Evolutionary conservation across 305 asterid species (phyloP), one percentile per base, ranked within the genome.

Genomic region (Fraxinus paxiana): DNA sequence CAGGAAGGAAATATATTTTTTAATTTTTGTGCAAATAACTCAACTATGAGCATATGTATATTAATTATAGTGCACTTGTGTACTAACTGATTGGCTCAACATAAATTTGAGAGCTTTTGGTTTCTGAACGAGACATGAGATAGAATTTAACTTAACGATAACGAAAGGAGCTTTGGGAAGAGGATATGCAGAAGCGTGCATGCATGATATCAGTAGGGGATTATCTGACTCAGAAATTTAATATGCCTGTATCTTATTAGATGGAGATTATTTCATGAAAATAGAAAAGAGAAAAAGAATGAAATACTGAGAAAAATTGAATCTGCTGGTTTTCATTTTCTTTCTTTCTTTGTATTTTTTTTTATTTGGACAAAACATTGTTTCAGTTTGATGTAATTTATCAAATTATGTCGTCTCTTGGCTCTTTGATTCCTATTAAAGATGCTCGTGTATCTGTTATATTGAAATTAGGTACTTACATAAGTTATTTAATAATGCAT

Each of bases 401-500:
- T 28, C 20, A 54, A 48, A 31, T 61, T n/a, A 22, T 54, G 77
- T 30, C 61, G 8, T 56, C 38, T 67, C n/a, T 56, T 34, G 30
- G 73, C 65, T 43, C 38, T 78, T 56, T 80, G 73, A 41, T 56
- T 80, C 43, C 8, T 18, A 54, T 72, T 75, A 38, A 31, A 75
- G 38, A 75, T 37, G 83, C 78, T 61, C 26, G 30, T 76, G 2
- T 28, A 34, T 73, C 73, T 22, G 17, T 76, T 2, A 18, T 78
- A 46, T 56, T 56, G 18, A 34, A 73, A 31, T 30, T 79, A 72
- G 51, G 61, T 48, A 59, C 61, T 73, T 33, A 63, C 38, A 10
- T 38, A 51, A 33, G 43, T 78, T 77, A 73, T 34, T 46, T 51
- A 18, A 43, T 82, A 56, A 75, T 82, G 51, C 61, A 56, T 84